Percentiles rank a stretch among this genome's conserved stretches.
phyloP scores from a whole-genome alignment of 2,329 filamentous ascomycete genomes.

The Scytalidium lignicola region DNA sequence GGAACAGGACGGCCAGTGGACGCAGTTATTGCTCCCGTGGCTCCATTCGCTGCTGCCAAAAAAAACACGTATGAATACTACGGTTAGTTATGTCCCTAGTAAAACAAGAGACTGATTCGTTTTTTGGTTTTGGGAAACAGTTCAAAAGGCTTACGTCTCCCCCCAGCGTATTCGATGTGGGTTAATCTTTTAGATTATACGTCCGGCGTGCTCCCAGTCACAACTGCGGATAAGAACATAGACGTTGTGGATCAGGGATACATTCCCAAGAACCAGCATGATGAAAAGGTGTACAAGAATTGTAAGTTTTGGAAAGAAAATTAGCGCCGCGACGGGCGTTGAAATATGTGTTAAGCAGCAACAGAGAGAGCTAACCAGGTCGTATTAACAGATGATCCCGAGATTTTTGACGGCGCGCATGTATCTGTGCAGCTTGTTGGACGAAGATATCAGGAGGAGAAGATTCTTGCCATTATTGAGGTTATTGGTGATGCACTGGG shows the following conservation, averaged over 20 bases:
- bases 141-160: not conserved
- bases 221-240: conserved; percentile 42
- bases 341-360: no score
- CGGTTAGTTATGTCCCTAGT: conserved; percentile 32
- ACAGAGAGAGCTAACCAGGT: no score
- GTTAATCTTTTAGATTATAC: conserved; percentile 55
- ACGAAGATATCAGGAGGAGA: conserved; percentile 46
- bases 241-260: conserved; percentile 37
- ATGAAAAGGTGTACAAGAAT: conserved; percentile 35
- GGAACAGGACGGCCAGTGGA: conserved; percentile 43
- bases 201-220: conserved; percentile 49
- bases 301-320: conserved; percentile 35
- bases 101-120: not conserved
- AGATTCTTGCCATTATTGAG: conserved; percentile 33
- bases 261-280: conserved; percentile 33
- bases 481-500: conserved; percentile 18
- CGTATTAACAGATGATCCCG: conserved; percentile 41
- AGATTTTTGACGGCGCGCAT: conserved; percentile 41
- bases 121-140: not conserved
- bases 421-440: conserved; percentile 43
- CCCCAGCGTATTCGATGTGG: conserved; percentile 27
- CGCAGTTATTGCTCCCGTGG: conserved; percentile 44
- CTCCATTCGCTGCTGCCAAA: conserved; percentile 44
- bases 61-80: conserved; percentile 42
- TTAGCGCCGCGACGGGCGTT: no score